These are phyloP conservation scores for Tieghemiomyces parasiticus DNA, from an alignment of 192 early-diverging fungal genomes.

Conservation along the genomic window DNA sequence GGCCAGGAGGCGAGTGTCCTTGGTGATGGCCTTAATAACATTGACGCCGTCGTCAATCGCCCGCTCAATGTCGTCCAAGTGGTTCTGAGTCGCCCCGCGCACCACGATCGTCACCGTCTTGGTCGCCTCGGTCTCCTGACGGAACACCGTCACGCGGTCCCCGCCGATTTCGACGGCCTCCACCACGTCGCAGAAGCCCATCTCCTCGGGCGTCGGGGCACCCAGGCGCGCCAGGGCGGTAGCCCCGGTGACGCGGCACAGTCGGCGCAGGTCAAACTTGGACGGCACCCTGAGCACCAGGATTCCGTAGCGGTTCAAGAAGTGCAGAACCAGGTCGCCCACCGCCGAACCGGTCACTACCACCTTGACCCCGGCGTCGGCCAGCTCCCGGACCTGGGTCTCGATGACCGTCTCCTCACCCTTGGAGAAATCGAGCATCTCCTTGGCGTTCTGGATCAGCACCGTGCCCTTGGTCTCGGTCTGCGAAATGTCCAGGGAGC, in stretches of 20 bases:
- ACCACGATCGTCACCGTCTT: constrained; percentile 91
- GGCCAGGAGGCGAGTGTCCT: constrained; percentile 68
- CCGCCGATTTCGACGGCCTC: constrained; percentile 94
- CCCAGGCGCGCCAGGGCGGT: constrained; percentile 85
- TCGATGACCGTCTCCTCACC: constrained; percentile 91
- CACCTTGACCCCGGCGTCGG: constrained; percentile 81
- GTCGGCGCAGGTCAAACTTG: constrained; percentile 92
- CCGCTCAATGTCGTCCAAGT: constrained; percentile 92
- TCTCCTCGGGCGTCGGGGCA: constrained; percentile 88
- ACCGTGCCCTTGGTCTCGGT: constrained; percentile 99
- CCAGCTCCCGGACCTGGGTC: constrained; percentile 69
- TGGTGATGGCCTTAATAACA: constrained; percentile 81
- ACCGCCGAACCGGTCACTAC: constrained; percentile 77
- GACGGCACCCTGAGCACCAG: constrained; percentile 79
- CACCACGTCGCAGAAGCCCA: constrained; percentile 95
- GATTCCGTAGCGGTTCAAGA: constrained; percentile 81
- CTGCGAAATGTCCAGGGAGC: constrained; percentile 79
- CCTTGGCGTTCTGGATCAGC: constrained; percentile 85
- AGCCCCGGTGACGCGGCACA: constrained; percentile 87
- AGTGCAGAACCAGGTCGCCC: constrained; percentile 92
- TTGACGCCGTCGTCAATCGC: constrained; percentile 98
- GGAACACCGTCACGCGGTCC: constrained; percentile 94
- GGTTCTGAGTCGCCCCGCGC: constrained; percentile 89
- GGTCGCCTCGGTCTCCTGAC: constrained; percentile 48
- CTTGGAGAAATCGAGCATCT: constrained; percentile 94